Base-by-base conservation (phyloP, 164 flowering plant genomes). In the Sextonia rubra region DNA sequence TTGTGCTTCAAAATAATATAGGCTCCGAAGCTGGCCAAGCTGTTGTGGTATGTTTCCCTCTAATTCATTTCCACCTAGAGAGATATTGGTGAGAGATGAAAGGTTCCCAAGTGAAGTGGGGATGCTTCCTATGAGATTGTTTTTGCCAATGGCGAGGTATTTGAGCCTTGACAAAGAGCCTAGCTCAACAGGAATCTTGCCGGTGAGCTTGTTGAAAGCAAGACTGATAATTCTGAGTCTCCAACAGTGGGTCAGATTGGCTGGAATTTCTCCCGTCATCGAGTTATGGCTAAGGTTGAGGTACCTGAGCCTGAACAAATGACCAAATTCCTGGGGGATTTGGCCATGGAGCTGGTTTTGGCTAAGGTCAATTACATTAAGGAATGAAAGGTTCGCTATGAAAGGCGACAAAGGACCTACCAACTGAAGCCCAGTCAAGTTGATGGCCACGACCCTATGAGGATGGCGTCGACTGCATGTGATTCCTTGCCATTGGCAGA, bases 201-300 rank as follows among this genome's bases (percentile, higher is more conserved):
- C 71, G 0, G 20, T 22, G 20, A 49, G 29, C 56, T 25, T 47
- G 60, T 47, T 87, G 52, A 24, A 23, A 20, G n/a, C 0, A 0
- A 1, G 1, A 58, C 0, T 6, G 7, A 58, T 3, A 22, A 2
- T 2, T 58, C 12, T 58, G 61, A 58, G 20, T 58, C 23, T 22
- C 0, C 2, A 26, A 17, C 80, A 76, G 2, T n/a, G 37, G 65
- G 74, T 71, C 52, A 85, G 71, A 56, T 78, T 77, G 0, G 49
- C 9, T 2, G 90, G 88, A 12, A 87, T 73, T 0, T 2, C 52
- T 14, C 87, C 87, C 24, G 63, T 17, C 1, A 85, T 37, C 64
- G 4, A 20, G 69, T 87, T 87, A 24, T 22, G 66, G 68, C 82
- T 79, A 11, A 83, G 3, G 64, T 78, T 78, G 2, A 85, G 73